phyloP scores from a whole-genome alignment of 495 filamentous ascomycete species.

The Penicillium silybi region DNA sequence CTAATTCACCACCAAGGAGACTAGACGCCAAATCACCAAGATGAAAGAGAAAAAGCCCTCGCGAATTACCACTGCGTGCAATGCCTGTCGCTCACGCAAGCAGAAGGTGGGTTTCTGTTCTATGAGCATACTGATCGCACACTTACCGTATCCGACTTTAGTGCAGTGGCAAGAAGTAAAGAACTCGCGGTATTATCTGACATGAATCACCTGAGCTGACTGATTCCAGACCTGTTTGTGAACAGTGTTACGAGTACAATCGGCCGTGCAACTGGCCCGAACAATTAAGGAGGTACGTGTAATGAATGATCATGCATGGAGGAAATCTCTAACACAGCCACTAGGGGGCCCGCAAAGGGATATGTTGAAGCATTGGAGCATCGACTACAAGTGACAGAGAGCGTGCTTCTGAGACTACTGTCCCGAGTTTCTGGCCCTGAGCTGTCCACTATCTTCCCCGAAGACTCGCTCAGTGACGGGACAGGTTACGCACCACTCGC shows the following conservation, averaged over 20 bases:
- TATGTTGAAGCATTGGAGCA: slow-evolving; percentile 39
- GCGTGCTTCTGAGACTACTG: slow-evolving; percentile 28
- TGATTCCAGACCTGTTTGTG: slow-evolving; percentile 29
- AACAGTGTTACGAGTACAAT: slow-evolving; percentile 33
- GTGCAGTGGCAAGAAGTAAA: slow-evolving; percentile 39
- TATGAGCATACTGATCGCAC: neutral
- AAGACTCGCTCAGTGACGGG: neutral
- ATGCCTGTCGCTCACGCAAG: slow-evolving; percentile 36
- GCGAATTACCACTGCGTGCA: slow-evolving; percentile 36
- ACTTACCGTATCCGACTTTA: slow-evolving; percentile 9
- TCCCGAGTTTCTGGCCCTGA: slow-evolving; percentile 30
- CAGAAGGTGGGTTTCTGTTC: slow-evolving; percentile 29
- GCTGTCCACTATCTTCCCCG: slow-evolving; percentile 16
- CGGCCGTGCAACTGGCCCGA: slow-evolving; percentile 39
- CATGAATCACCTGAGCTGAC: neutral
- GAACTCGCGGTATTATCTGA: neutral
- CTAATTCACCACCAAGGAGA: neutral
- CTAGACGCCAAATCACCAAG: slow-evolving; percentile 2
- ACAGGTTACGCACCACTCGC: slow-evolving; percentile 19
- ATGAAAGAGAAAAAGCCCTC: slow-evolving; percentile 19
- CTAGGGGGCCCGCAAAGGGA: slow-evolving; percentile 38
- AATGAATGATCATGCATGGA: neutral
- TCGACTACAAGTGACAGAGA: slow-evolving; percentile 37
- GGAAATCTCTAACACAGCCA: neutral
- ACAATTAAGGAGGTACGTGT: slow-evolving; percentile 32